These are phyloP conservation scores for Candida sanyiensis DNA, from an alignment of 805 yeast species.

Conservation along the genomic window DNA sequence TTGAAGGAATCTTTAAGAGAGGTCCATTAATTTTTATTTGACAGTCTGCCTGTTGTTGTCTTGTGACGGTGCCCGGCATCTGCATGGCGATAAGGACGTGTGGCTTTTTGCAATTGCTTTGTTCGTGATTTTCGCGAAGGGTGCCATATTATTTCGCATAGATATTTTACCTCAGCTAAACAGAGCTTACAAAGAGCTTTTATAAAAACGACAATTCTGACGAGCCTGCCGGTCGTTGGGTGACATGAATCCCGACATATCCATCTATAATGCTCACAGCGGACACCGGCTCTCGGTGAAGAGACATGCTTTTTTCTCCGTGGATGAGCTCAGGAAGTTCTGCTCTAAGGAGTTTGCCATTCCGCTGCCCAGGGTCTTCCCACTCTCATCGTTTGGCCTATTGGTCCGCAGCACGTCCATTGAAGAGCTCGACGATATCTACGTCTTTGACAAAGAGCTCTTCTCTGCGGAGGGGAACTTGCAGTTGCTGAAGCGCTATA, in stretches of 20 bases:
- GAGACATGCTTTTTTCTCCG: conserved; percentile 33
- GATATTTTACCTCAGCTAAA: too few species aligned
- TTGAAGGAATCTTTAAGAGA: too few species aligned
- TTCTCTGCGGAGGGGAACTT: conserved; percentile 33
- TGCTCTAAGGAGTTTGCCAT: conserved; percentile 38
- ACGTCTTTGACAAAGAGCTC: conserved; percentile 56
- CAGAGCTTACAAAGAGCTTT: too few species aligned
- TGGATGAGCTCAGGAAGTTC: conserved; percentile 39
- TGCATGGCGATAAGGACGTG: too few species aligned
- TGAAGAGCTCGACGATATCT: conserved; percentile 48
- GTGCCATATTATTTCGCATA: too few species aligned
- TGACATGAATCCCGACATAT: conserved; percentile 11
- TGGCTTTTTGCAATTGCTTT: too few species aligned
- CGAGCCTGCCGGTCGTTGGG: too few species aligned
- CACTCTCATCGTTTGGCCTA: conserved; percentile 61
- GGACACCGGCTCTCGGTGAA: conserved; percentile 35
- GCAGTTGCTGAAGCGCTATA: conserved; percentile 9
- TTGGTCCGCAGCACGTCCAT: conserved; percentile 42
- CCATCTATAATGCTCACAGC: conserved; percentile 36
- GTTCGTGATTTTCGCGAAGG: too few species aligned
- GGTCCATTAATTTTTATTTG: too few species aligned
- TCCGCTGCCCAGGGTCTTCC: conserved; percentile 37
- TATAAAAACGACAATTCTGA: too few species aligned
- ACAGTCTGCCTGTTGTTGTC: too few species aligned
- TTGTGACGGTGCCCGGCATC: too few species aligned